Evolutionary conservation across 768 basidiomycete genomes (phyloP), one percentile per base, ranked within the genome.

Genomic region (Lactifluus echinatus): DNA sequence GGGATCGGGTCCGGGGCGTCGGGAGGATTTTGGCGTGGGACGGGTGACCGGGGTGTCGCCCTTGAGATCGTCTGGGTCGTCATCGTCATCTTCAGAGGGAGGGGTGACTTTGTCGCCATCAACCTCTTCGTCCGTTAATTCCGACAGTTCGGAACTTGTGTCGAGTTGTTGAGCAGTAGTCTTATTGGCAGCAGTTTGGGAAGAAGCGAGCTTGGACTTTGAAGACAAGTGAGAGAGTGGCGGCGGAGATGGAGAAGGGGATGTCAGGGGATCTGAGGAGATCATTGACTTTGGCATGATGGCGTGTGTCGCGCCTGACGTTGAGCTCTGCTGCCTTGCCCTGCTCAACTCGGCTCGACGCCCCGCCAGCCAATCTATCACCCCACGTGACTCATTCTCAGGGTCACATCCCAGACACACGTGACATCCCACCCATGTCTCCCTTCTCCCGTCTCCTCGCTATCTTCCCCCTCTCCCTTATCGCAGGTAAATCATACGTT

Each of bases 121-220:
- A 63, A 84, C 79, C 63, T 89, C 87, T 66, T 89, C 87, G 66
- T 90, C 87, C 15, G 87, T 89, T 67, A 90, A 81, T 68, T 88
- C 88, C 42, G 87, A 89, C 57, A 90, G 80, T 72, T 89, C 88
- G 6, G 87, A 89, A 69, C 81, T 86, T 63, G 70, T 76, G 72
- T 83, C 81, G 60, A 84, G 74, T 36, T 50, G 37, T 72, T 75
- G 54, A 72, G 72, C 57, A 64, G 58, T 44, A 3, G 53, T 45
- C 44, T 62, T 71, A 56, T 67, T 72, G 60, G 66, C 68, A 56
- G 56, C 66, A 23, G 59, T 17, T 24, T 53, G 17, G 7, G 62
- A 33, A 23, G 63, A 55, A 64, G 65, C 28, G 26, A 66, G 42
- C 57, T 60, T 47, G 33, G 55, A 42, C 10, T 55, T 43, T 14